A percentile compares a stretch with the other conserved stretches of the same genome.
Conservation (phyloP, 2,329 filamentous ascomycete species). For the Bimuria novae-zelandiae region DNA sequence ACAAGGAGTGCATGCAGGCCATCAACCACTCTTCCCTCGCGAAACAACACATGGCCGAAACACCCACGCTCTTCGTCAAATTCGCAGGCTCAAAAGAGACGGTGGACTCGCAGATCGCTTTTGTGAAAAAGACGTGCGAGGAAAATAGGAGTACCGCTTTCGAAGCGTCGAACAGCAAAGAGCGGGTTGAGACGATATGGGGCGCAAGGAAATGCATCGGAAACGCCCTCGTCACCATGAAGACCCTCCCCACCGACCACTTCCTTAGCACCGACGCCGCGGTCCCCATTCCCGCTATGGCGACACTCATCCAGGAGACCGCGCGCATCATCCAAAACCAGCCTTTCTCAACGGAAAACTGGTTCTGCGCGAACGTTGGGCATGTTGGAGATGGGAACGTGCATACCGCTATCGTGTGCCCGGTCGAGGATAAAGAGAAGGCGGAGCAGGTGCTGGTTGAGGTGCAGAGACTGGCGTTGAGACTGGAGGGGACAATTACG, state of each 20-base stretch:
- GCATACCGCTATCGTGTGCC: constrained; percentile 40
- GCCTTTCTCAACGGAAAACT: constrained; percentile 10
- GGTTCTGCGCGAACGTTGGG: constrained; percentile 61
- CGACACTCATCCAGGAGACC: constrained; percentile 75
- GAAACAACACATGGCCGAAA: constrained; percentile 65
- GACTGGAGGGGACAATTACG: constrained; percentile 82
- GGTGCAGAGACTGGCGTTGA: constrained; percentile 76
- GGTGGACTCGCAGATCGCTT: constrained; percentile 74
- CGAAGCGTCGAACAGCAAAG: constrained; percentile 64
- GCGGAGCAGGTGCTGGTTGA: constrained; percentile 50
- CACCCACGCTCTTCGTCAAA: constrained; percentile 74
- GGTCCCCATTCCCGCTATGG: constrained; percentile 72
- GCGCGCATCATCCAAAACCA: constrained; percentile 62
- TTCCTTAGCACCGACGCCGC: constrained; percentile 81
- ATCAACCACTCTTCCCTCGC: constrained; percentile 65
- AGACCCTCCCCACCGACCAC: constrained; percentile 58
- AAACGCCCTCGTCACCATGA: constrained; percentile 70
- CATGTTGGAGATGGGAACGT: constrained; percentile 69
- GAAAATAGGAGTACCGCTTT: constrained; percentile 64
- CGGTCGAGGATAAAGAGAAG: constrained; percentile 23
- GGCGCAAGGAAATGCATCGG: constrained; percentile 73
- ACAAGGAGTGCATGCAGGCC: constrained; percentile 80
- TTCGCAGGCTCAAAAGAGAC: constrained; percentile 67
- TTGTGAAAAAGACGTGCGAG: constrained; percentile 64
- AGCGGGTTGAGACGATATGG: constrained; percentile 71